These are phyloP conservation scores for Lepidium aucheri DNA, from an alignment of 345 rosid genomes.

Conservation along the genomic window DNA sequence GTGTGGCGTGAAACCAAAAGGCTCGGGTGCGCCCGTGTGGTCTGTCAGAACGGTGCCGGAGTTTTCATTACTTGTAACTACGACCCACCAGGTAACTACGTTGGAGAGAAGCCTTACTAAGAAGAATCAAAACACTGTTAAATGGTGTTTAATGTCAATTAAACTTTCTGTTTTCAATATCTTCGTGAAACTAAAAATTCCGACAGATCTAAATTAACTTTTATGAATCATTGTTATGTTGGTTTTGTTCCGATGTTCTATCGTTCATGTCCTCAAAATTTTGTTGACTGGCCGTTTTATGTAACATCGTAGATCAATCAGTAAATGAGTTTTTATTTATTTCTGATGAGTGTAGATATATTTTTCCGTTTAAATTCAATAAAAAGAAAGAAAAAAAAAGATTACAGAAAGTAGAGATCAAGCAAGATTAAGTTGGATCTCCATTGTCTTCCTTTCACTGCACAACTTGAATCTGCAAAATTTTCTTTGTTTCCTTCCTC, in stretches of 20 bases:
- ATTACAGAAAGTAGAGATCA: not conserved
- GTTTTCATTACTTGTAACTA: conserved; percentile 88
- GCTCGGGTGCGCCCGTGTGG: conserved; percentile 66
- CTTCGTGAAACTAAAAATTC: conserved; percentile 10
- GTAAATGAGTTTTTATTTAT: not conserved
- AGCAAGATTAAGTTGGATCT: not conserved
- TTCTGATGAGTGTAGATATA: not conserved
- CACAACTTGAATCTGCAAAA: not conserved
- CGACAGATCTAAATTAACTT: conserved; percentile 5
- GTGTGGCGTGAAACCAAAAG: conserved; percentile 59
- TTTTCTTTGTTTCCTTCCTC: not conserved
- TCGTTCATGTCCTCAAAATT: conserved; percentile 4
- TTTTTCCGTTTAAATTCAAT: not conserved
- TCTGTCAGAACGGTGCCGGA: conserved; percentile 44
- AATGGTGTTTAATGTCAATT: conserved; percentile 1
- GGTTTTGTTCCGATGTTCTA: conserved; percentile 8
- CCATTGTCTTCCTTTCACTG: not conserved
- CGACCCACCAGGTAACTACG: conserved; percentile 90
- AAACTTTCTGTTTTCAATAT: not conserved
- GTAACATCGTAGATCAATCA: not conserved
- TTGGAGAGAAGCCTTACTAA: conserved; percentile 85
- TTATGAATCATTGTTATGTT: conserved; percentile 1
- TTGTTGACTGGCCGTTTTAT: conserved; percentile 9
- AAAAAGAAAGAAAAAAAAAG: not conserved
- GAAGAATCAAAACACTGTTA: not conserved